Evolutionary conservation across 2,329 filamentous ascomycete genomes (phyloP).

Genomic region (Stenocarpella maydis): DNA sequence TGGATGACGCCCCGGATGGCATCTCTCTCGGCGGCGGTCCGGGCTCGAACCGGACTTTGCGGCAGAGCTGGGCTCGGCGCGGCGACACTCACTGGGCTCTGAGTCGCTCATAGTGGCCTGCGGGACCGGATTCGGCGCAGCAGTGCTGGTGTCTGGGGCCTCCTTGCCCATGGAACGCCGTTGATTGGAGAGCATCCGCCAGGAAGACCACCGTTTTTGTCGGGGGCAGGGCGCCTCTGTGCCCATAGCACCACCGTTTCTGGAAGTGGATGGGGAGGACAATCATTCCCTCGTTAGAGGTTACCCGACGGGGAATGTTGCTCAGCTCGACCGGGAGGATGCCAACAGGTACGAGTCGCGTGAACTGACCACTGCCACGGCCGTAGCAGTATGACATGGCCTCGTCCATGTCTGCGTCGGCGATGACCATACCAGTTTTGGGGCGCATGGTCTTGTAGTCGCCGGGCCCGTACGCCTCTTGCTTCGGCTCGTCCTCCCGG

Average conservation of each 20-base stretch:
- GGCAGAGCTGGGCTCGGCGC: background rate
- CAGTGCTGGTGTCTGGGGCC: background rate
- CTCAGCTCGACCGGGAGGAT: constrained; percentile 52
- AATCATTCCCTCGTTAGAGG: constrained; percentile 52
- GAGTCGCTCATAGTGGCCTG: background rate
- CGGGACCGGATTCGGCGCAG: background rate
- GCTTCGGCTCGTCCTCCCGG: background rate
- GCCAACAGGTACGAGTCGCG: constrained; percentile 64
- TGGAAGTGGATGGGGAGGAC: constrained; percentile 56
- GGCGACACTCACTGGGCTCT: background rate
- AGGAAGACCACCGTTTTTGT: no score
- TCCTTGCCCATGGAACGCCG: no score
- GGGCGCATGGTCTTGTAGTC: constrained; percentile 21
- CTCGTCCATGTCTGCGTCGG: constrained; percentile 41
- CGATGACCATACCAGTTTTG: constrained; percentile 22
- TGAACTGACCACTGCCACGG: constrained; percentile 61
- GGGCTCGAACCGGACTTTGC: no score
- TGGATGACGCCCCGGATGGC: background rate
- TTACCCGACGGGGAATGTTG: constrained; percentile 54
- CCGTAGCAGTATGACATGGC: constrained; percentile 61
- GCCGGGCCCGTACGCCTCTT: background rate
- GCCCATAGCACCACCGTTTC: no score
- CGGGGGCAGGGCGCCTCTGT: no score
- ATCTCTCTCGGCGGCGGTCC: background rate
- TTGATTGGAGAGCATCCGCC: no score